Base-by-base conservation (phyloP, 108 stramenopile genomes). In the Cyclotella cryptica region DNA sequence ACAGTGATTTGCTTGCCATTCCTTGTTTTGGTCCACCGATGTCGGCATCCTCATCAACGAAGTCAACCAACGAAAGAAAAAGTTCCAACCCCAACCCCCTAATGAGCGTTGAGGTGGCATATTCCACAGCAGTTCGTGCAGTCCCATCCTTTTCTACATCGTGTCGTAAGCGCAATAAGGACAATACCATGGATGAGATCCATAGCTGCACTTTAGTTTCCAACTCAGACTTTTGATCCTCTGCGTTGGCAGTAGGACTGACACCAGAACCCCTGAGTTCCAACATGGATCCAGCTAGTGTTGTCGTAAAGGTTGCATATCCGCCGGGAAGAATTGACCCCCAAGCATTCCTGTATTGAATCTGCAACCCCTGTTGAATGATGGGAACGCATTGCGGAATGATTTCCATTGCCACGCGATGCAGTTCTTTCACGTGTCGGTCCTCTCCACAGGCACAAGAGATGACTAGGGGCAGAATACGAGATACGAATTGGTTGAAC, bases 1-100 rank as follows among this genome's bases (percentile, higher is more conserved):
- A 67, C 63, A 76, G 45, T n/a, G 61, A 45, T 19, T 84, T 49
- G 41, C 75, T 35, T 55, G 19, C 11, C 22, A 9, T 54, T 42
- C 71, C 41, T 19, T 26, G 49, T 40, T 51, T 45, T 7, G 35
- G 58, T 18, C 54, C 75, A 7, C 53, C 57, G 4, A 46, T 61
- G 18, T 66, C 78, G 22, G 74, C 43, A 7, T 78, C 71, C 19
- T 78, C 85, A 47, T 75, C 74, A n/a, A 73, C 43, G 82, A 88
- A 71, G 63, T 73, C 53, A 78, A 84, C 74, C 64, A 76, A 9
- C 21, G 68, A 88, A 69, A 95, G 71, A 58, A 90, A 89, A 18
- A 57, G 52, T 55, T 91, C 90, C 22, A 92, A 72, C 58, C 94
- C 94, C 41, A 89, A 68, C 10, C 84, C 88, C 44, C 88, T 81